Conservation (phyloP, 148 eudicot species). For the Gaultheria prostrata region DNA sequence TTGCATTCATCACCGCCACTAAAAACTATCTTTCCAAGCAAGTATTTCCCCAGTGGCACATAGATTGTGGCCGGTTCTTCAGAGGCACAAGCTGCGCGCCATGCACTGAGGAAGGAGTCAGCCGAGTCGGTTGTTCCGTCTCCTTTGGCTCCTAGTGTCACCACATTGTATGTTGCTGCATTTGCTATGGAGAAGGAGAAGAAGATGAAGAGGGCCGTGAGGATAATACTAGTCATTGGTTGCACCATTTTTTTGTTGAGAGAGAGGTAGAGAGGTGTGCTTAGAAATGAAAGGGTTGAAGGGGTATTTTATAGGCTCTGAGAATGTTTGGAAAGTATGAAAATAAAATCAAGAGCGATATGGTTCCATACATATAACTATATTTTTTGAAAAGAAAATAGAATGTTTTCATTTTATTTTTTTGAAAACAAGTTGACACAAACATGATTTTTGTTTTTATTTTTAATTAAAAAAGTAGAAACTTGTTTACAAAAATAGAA, state of each 20-base stretch:
- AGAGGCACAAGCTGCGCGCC: slow-evolving; percentile 28
- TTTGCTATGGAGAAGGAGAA: background rate
- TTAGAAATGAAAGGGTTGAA: background rate
- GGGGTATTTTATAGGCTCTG: background rate
- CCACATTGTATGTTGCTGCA: slow-evolving; percentile 2
- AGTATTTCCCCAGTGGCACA: slow-evolving; percentile 36
- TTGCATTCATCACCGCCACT: too few species aligned
- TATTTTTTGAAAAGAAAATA: too few species aligned
- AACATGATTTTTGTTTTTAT: too few species aligned
- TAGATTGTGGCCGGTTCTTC: slow-evolving; percentile 16
- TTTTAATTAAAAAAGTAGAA: too few species aligned
- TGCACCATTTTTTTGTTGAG: background rate
- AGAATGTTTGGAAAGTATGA: background rate
- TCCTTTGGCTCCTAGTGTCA: background rate
- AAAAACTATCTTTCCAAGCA: slow-evolving; percentile 22
- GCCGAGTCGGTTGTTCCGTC: background rate
- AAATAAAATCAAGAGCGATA: too few species aligned
- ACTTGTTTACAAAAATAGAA: too few species aligned
- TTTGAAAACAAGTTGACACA: too few species aligned
- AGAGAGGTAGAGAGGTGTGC: background rate
- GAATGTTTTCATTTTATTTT: too few species aligned
- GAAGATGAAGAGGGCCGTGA: background rate
- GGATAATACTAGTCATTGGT: background rate
- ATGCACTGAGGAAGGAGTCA: background rate
- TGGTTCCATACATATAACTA: too few species aligned